These are phyloP conservation scores for Ophiostoma perfectum DNA, from an alignment of 2,329 filamentous ascomycete genomes.

Conservation along the genomic window DNA sequence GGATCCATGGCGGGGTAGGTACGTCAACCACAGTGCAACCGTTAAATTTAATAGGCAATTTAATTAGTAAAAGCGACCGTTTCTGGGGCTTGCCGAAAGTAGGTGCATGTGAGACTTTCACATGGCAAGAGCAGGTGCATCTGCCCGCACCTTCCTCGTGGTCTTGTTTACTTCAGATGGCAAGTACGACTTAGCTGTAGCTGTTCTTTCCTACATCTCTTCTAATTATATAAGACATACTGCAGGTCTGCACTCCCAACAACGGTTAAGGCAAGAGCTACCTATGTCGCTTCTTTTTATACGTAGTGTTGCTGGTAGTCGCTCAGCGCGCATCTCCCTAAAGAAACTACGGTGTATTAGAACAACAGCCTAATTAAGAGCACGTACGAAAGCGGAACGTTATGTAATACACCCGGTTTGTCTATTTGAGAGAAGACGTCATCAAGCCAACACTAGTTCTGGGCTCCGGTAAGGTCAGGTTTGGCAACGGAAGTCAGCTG, in stretches of 20 bases:
- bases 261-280: neutral
- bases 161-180: neutral
- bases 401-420: no score
- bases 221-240: neutral
- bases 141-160: neutral
- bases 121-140: slow-evolving; percentile 5
- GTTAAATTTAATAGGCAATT: neutral
- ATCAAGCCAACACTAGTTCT: no score
- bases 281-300: neutral
- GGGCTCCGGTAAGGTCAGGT: no score
- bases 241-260: neutral
- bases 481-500: no score
- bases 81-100: neutral
- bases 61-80: slow-evolving; percentile 2
- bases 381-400: no score
- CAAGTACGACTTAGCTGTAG: neutral
- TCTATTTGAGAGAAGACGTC: no score
- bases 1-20: slow-evolving; percentile 18
- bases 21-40: neutral
- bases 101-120: slow-evolving; percentile 10
- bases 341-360: no score
- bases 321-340: no score
- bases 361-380: no score
- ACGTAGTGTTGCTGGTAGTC: no score
- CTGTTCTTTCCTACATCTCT: neutral